These are phyloP conservation scores for Lumnitzera littorea DNA, from an alignment of 345 rosid species.

Conservation along the genomic window DNA sequence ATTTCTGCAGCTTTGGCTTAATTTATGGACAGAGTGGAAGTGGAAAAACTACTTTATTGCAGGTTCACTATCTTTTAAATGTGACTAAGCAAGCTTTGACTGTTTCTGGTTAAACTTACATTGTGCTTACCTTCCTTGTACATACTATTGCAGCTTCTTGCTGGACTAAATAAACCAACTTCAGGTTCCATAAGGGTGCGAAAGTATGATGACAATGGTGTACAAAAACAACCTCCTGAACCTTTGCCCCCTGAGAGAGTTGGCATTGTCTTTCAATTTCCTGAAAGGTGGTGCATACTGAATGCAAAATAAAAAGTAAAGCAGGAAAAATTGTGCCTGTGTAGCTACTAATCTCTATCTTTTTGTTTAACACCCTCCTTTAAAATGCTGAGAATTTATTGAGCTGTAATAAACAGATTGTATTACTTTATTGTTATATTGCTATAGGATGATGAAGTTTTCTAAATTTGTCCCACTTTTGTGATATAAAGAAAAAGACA, in stretches of 20 bases:
- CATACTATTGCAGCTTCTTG: slow-evolving; percentile 57
- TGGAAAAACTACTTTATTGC: slow-evolving; percentile 91
- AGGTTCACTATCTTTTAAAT: slow-evolving; percentile 28
- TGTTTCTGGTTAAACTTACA: neutral
- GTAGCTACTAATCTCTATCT: neutral
- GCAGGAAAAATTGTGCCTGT: neutral
- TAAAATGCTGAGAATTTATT: neutral
- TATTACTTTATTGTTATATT: no score
- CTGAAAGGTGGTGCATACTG: slow-evolving; percentile 57
- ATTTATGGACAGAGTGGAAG: slow-evolving; percentile 95
- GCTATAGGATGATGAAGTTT: no score
- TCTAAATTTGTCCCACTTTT: no score
- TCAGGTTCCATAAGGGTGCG: slow-evolving; percentile 75
- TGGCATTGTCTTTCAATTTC: slow-evolving; percentile 92
- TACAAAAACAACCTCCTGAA: slow-evolving; percentile 32
- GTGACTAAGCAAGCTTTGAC: neutral
- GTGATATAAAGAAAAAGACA: no score
- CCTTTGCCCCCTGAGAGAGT: slow-evolving; percentile 60
- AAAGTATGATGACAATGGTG: slow-evolving; percentile 52
- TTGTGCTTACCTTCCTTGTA: slow-evolving; percentile 4
- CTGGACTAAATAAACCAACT: slow-evolving; percentile 81
- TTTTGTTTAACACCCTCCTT: neutral
- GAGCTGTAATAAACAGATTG: neutral
- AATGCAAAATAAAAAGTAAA: neutral
- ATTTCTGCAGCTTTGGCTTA: slow-evolving; percentile 72